These are phyloP conservation scores for Ceratocystis colombiana DNA, from an alignment of 2,329 filamentous ascomycete genomes.

Conservation along the genomic window DNA sequence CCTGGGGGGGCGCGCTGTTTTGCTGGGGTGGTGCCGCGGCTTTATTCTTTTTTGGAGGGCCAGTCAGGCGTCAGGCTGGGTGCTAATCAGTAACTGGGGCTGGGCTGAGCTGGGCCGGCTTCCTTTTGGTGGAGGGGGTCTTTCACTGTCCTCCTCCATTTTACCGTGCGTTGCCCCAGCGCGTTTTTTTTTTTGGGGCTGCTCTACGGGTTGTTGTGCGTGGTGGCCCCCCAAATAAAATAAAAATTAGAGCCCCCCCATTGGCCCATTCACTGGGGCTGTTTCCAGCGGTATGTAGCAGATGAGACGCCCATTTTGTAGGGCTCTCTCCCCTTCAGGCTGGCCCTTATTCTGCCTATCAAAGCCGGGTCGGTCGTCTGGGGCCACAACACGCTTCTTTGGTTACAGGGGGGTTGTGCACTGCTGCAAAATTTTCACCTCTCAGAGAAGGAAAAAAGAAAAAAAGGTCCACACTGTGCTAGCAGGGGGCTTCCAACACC, in stretches of 20 bases:
- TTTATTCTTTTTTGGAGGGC: constrained; percentile 25
- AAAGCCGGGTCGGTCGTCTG: constrained; percentile 3
- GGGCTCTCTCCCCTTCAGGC: not conserved
- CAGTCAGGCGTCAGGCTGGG: constrained; percentile 18
- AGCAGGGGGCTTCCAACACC: not conserved
- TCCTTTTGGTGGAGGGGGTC: too few relatives aligned
- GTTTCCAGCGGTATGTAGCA: constrained; percentile 1
- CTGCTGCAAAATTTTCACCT: constrained; percentile 19
- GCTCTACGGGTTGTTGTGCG: constrained; percentile 1
- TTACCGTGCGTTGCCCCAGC: not conserved
- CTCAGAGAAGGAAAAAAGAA: not conserved
- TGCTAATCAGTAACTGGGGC: constrained; percentile 24
- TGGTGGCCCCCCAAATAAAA: not conserved
- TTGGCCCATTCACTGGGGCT: not conserved
- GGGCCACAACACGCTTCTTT: not conserved
- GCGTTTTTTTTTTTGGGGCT: too few relatives aligned
- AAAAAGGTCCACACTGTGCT: constrained; percentile 18
- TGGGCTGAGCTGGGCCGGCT: constrained; percentile 11
- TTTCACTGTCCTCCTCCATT: not conserved
- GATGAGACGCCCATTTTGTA: not conserved
- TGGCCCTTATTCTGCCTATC: constrained; percentile 2
- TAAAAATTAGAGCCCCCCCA: not conserved
- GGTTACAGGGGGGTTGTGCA: constrained; percentile 16
- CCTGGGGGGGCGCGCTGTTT: constrained; percentile 22
- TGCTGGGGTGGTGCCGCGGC: constrained; percentile 23